Evolutionary conservation across 2,329 filamentous ascomycete genomes (phyloP), one percentile per base, ranked within the genome.

Genomic region (Sporothrix protearum): DNA sequence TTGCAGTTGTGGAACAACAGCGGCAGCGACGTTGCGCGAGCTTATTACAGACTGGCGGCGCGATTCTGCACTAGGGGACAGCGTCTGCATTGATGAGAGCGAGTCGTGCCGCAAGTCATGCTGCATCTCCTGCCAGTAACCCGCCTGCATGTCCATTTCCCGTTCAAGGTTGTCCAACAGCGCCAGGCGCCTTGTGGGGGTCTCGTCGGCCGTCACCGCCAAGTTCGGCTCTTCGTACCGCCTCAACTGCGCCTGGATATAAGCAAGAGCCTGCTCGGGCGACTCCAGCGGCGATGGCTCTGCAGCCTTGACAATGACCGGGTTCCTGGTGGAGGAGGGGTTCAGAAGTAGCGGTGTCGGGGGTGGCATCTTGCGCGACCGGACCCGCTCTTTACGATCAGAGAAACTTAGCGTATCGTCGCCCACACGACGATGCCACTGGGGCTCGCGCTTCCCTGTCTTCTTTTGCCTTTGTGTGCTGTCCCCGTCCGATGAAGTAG

Each of bases 101-200:
- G 86, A 88, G 74, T 85, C 83, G 71, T 83, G 83, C 69, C 81
- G 80, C 53, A 89, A 77, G 49, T 85, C 83, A 33, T 83, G 80
- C 71, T 87, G 86, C 79, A 90, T 83, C 67, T 84, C 80, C 71
- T 86, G 84, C 89, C 88, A 91, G 74, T 86, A 84, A 70, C 82
- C 82, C 76, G 89, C 87, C 76, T 91, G 86, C 74, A 83, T 78
- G 0, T 85, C 86, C 83, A 91, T 87, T 77, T 91, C 89, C 73
- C 81, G 81, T 76, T 91, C 89, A 1, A 91, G 80, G 72, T 88
- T 85, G 42, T 87, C 84, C 1, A 91, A 80, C 2, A 89, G 81
- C 45, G 81, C 82, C 71, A 86, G 79, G 36, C 83, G 81, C 70
- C 81, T 81, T 16, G 80, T 79, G 36, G 83, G 79, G 73, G 79